A percentile compares a stretch with the other conserved stretches of the same genome.
Evolutionary conservation across 352 stramenopile genomes (phyloP).

Genomic region (Vaucheria bursata): DNA sequence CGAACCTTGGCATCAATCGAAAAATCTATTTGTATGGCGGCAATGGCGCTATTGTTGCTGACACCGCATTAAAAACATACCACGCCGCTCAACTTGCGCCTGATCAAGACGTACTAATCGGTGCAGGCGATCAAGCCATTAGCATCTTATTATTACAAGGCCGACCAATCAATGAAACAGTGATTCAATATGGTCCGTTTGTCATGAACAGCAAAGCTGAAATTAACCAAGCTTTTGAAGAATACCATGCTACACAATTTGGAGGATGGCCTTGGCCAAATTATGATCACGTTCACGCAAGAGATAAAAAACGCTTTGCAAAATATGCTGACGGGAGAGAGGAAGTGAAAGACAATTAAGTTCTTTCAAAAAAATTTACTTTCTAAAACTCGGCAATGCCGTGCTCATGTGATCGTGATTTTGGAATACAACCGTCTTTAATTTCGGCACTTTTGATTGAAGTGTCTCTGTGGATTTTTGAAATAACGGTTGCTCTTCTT

Average conservation of each 20-base stretch:
- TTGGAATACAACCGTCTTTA: too few species aligned
- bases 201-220: conserved; percentile 67
- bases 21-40: conserved; percentile 44
- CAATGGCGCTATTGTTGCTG: not conserved
- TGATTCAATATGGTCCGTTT: conserved; percentile 64
- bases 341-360: not conserved
- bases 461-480: too few species aligned
- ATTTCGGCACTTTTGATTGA: too few species aligned
- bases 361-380: not conserved
- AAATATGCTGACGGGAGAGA: not conserved
- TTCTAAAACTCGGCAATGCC: too few species aligned
- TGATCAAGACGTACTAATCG: too few species aligned
- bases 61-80: not conserved
- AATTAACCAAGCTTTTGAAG: conserved; percentile 59
- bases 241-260: conserved; percentile 61
- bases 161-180: conserved; percentile 59
- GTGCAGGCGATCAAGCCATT: too few species aligned
- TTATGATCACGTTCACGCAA: conserved; percentile 34
- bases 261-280: conserved; percentile 58
- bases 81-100: conserved; percentile 4
- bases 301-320: not conserved
- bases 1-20: conserved; percentile 33
- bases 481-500: too few species aligned
- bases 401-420: too few species aligned
- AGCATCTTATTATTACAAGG: conserved; percentile 61